phyloP scores from a whole-genome alignment of 1,284 basidiomycete species.

The Irpex sp. region DNA sequence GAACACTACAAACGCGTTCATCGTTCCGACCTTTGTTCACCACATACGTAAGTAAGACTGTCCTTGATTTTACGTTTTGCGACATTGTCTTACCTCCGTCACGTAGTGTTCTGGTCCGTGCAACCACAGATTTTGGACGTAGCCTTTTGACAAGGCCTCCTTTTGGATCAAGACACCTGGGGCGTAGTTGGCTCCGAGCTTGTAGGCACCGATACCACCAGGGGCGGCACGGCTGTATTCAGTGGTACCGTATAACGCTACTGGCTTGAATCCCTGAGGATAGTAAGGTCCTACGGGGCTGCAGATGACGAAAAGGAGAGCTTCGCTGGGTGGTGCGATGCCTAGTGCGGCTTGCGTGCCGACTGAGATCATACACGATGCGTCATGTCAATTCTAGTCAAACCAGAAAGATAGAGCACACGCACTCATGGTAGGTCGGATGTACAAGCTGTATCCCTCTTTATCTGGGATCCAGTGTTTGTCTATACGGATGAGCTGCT shows the following conservation, averaged over 20 bases:
- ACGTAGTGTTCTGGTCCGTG: conserved; percentile 84
- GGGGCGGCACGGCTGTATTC: conserved; percentile 88
- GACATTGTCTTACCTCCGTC: conserved; percentile 60
- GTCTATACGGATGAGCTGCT: conserved; percentile 85
- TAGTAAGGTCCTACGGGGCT: conserved; percentile 96
- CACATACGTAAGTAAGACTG: neutral
- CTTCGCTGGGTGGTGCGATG: conserved; percentile 84
- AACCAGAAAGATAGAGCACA: conserved; percentile 9
- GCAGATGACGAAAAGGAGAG: conserved; percentile 92
- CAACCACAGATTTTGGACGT: conserved; percentile 95
- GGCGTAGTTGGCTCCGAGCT: conserved; percentile 91
- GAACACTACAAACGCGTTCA: conserved; percentile 95
- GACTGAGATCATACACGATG: conserved; percentile 44
- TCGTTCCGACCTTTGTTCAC: conserved; percentile 72
- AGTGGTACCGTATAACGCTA: conserved; percentile 89
- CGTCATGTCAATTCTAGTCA: neutral
- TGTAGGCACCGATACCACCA: conserved; percentile 90
- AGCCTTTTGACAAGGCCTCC: conserved; percentile 80
- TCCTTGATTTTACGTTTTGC: neutral
- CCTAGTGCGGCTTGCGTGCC: conserved; percentile 90
- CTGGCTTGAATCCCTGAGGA: conserved; percentile 92
- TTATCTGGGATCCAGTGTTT: conserved; percentile 91
- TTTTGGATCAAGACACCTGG: conserved; percentile 88
- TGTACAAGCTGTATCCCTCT: conserved; percentile 89
- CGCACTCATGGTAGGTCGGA: conserved; percentile 78